phyloP scores from a whole-genome alignment of 305 asterid species.

The Fraxinus albicans region DNA sequence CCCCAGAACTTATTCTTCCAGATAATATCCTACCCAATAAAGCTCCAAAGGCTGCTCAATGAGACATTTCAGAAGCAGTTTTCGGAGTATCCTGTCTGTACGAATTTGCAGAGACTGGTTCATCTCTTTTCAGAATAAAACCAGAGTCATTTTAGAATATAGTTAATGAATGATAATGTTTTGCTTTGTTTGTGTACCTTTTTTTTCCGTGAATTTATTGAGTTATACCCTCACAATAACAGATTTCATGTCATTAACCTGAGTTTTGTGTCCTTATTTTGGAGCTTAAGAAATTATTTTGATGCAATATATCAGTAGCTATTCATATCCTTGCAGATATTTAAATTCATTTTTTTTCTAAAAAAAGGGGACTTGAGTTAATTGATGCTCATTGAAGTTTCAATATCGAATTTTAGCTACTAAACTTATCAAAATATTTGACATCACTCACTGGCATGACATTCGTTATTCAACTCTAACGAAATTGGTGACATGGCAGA shows the following conservation, averaged over 20 bases:
- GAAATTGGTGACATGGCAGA: too few relatives aligned
- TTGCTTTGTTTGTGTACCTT: neutral
- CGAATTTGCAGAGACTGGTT: constrained; percentile 4
- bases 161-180: neutral
- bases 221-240: neutral
- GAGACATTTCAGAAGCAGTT: constrained; percentile 12
- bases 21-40: constrained; percentile 37
- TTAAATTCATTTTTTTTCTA: too few relatives aligned
- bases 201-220: neutral
- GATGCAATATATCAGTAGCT: neutral
- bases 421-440: too few relatives aligned
- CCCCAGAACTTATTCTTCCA: constrained; percentile 42
- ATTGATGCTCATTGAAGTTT: too few relatives aligned
- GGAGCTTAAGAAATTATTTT: neutral
- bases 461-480: too few relatives aligned
- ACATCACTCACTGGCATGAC: too few relatives aligned
- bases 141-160: constrained; percentile 3
- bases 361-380: too few relatives aligned
- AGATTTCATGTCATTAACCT: neutral
- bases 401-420: too few relatives aligned
- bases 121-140: constrained; percentile 19
- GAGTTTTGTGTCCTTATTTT: neutral
- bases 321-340: neutral
- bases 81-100: neutral
- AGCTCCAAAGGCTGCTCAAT: constrained; percentile 26